Evolutionary conservation across 768 basidiomycete genomes (phyloP), one percentile per base, ranked within the genome.

Genomic region (Erythrobasidium yunnanense): DNA sequence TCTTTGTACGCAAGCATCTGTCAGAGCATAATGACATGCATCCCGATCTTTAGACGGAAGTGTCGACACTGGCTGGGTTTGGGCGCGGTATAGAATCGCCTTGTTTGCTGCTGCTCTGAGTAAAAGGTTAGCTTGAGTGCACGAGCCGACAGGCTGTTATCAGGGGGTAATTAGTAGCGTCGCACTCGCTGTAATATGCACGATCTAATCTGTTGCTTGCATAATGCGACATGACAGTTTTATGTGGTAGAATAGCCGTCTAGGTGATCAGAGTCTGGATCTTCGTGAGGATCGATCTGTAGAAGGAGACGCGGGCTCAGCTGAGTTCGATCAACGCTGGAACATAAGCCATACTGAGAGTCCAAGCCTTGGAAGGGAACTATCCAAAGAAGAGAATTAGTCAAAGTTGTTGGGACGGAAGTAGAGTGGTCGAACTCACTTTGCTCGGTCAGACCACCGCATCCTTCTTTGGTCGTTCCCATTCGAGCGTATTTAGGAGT

Each of bases 401-500:
- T 29, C 25, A 55, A 34, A 3, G 25, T 3, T 2, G 17, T 18
- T 34, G 7, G 33, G 25, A 23, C 7, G 4, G 11, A 5, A 54
- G 52, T 30, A 7, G 6, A 29, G 52, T n/a, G 7, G 52, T 15
- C 25, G 7, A 8, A n/a, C 7, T 30, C 4, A 18, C 18, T 56
- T 53, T 73, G 88, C 76, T 91, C 88, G 78, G 83, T 82, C 63
- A 91, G 78, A 55, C 89, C 88, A 73, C 82, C 82, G 66, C 81
- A 84, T 74, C 87, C 58, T 55, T 71, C 63, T 50, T 68, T 57
- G 51, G 57, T 71, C 45, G 66, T 70, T 55, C 72, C 67, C 78
- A 90, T 85, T 79, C 90, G 88, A 15, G 81, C 83, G 73, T 85
- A 91, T 73, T 81, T 85, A 46, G 88, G 88, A 13, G 86, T 85